Base-by-base conservation (phyloP, 225 moss, liverwort and hornwort species). In the Pleurozium schreberi region DNA sequence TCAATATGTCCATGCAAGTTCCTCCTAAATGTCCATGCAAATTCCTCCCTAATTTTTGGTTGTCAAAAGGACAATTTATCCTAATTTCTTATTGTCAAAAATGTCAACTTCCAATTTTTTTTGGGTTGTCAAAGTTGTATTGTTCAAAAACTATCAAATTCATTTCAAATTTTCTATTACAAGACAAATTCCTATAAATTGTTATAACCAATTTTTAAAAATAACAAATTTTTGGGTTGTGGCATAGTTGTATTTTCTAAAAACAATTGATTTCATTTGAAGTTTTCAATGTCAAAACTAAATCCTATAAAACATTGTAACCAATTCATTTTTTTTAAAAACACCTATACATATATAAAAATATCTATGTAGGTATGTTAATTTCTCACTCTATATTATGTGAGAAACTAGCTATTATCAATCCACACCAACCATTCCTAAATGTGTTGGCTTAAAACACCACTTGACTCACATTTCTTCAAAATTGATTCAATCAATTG, bases 341-440 rank as follows among this genome's bases (percentile, higher is more conserved):
- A n/a, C n/a, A n/a, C n/a, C n/a, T n/a, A n/a, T n/a, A n/a, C n/a
- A 74, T 31, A 6, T 27, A 1, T 0, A 14, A 11, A 74, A 6
- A 47, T 4, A 74, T 47, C 0, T 31, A 47, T 11, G 0, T 19
- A 19, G 19, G 3, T 49, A 11, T 47, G 19, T 19, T 19, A 19
- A 49, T 49, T 19, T 49, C 19, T 19, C 33, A 11, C 12, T 49
- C 4, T 47, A 11, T 19, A 75, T 49, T 30, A n/a, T n/a, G n/a
- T 49, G 75, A 49, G 7, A 73, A 45, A 14, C 3, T 18, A 45
- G 3, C 30, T 45, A 45, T 30, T 75, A 34, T 21, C 8, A 75
- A 52, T 52, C 34, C 34, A 21, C 8, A 33, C 21, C 19, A 75
- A 34, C 5, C 34, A 75, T 34, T 75, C 18, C 5, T 33, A 50